phyloP scores from a whole-genome alignment of 331 rosid genomes.

The Quercus lobata region DNA sequence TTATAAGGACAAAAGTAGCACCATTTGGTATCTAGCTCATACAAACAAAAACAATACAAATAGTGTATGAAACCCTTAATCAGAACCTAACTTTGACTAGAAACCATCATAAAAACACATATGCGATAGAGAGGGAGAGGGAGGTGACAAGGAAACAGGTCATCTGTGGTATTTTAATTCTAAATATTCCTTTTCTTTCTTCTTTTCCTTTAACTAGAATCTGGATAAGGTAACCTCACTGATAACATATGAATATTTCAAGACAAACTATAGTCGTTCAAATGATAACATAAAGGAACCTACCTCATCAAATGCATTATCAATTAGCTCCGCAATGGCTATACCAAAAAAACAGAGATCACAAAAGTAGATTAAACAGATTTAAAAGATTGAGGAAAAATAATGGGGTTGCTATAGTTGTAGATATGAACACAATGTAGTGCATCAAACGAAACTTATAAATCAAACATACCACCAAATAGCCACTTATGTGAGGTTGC shows the following conservation, averaged over 20 bases:
- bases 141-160: no score
- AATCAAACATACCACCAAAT: neutral
- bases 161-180: no score
- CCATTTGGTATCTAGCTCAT: constrained; percentile 39
- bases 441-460: neutral
- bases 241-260: no score
- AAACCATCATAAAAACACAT: neutral
- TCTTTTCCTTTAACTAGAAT: neutral
- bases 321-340: neutral
- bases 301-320: neutral
- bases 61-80: neutral
- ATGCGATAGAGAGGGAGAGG: no score
- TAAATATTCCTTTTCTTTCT: neutral
- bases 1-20: constrained; percentile 45
- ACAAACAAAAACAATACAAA: neutral
- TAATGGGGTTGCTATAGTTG: neutral
- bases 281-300: neutral
- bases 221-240: neutral
- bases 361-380: no score
- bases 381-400: neutral
- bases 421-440: neutral
- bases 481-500: neutral
- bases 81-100: no score
- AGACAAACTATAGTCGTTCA: no score
- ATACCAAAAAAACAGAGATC: neutral